phyloP scores from a whole-genome alignment of 352 stramenopile species.

The Phytophthora pinifolia region DNA sequence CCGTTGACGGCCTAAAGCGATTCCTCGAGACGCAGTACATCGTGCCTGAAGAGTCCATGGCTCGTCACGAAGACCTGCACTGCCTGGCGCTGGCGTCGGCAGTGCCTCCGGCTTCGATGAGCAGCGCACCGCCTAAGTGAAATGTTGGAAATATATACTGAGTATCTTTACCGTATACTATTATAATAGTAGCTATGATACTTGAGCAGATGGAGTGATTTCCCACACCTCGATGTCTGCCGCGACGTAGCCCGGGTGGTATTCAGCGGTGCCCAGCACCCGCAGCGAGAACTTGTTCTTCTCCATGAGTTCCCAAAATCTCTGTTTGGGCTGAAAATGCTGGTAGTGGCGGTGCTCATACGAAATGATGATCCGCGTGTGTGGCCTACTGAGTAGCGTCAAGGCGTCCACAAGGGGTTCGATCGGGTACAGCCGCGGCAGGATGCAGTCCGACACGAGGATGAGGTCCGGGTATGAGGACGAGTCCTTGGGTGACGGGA shows the following conservation, averaged over 20 bases:
- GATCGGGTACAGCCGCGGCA: slow-evolving; percentile 96
- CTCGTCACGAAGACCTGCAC: slow-evolving; percentile 65
- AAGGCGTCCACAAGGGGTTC: slow-evolving; percentile 92
- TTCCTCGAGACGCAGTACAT: slow-evolving; percentile 68
- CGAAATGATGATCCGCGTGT: slow-evolving; percentile 77
- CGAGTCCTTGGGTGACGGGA: slow-evolving; percentile 17
- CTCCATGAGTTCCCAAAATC: slow-evolving; percentile 77
- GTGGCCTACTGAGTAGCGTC: slow-evolving; percentile 50
- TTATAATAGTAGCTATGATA: too few relatives aligned
- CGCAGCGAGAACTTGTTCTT: slow-evolving; percentile 49
- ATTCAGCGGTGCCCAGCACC: slow-evolving; percentile 49
- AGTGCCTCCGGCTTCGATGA: slow-evolving; percentile 24
- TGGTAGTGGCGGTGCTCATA: slow-evolving; percentile 88
- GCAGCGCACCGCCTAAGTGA: slow-evolving; percentile 6
- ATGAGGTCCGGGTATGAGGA: slow-evolving; percentile 71
- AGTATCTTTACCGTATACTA: too few relatives aligned
- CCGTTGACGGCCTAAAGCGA: slow-evolving; percentile 55
- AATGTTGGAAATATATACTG: slow-evolving; percentile 1
- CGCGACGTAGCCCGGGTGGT: slow-evolving; percentile 73
- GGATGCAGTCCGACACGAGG: slow-evolving; percentile 94
- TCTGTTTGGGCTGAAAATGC: slow-evolving; percentile 75
- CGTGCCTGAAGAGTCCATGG: slow-evolving; percentile 26
- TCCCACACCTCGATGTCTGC: slow-evolving; percentile 93
- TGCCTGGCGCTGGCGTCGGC: slow-evolving; percentile 38
- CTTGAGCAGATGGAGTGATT: slow-evolving; percentile 16